Conservation (phyloP, 495 filamentous ascomycete species). For the Friedmanniomyces simplex region DNA sequence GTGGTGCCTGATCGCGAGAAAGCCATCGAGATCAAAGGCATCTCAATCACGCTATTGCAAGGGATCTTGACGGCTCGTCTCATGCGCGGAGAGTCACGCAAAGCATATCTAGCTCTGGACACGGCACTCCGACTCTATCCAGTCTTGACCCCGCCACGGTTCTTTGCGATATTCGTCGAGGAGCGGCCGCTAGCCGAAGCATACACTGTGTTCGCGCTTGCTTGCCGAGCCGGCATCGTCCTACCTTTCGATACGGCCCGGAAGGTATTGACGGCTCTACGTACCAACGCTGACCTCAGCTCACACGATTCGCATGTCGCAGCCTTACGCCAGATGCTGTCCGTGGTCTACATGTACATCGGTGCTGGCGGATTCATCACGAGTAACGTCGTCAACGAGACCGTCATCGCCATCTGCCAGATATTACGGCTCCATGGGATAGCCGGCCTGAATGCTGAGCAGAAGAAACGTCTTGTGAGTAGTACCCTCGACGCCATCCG, state of each 20-base stretch:
- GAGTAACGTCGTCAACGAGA: conserved; percentile 16
- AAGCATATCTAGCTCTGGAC: conserved; percentile 40
- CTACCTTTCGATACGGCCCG: conserved; percentile 13
- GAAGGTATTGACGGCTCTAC: conserved; percentile 19
- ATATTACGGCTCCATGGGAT: conserved; percentile 2
- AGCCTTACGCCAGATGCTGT: conserved; percentile 8
- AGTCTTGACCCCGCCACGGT: conserved; percentile 27
- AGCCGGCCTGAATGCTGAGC: background rate
- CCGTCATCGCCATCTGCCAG: conserved; percentile 8
- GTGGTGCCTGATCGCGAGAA: conserved; percentile 27
- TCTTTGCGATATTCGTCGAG: conserved; percentile 38
- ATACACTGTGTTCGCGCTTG: conserved; percentile 37
- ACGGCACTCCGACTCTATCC: conserved; percentile 38
- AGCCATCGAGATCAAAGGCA: conserved; percentile 23
- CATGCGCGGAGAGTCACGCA: conserved; percentile 34
- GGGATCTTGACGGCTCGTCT: conserved; percentile 40
- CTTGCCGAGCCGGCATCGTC: conserved; percentile 35
- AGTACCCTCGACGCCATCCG: conserved; percentile 19
- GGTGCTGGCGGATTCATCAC: conserved; percentile 8
- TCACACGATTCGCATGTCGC: background rate
- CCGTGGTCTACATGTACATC: conserved; percentile 6
- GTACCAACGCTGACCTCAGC: background rate
- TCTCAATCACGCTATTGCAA: conserved; percentile 35
- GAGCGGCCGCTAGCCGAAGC: conserved; percentile 36
- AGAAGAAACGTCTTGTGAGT: conserved; percentile 5